Base-by-base conservation (phyloP, 2,329 filamentous ascomycete genomes). In the Fusarium sp. region DNA sequence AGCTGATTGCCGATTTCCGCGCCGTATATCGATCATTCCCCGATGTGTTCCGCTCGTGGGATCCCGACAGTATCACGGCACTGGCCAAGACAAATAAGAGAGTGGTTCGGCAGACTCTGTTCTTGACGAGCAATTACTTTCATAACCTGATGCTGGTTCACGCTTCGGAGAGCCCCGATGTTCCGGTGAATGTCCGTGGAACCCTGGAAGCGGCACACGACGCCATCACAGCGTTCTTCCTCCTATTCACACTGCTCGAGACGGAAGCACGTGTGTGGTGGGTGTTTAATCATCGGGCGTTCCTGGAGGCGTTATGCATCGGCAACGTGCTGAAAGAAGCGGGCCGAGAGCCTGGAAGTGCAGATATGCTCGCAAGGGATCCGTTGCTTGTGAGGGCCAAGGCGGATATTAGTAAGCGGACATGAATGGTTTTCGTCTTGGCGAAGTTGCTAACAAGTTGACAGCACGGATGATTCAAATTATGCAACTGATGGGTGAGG, bases 121-220 rank as follows among this genome's bases (percentile, higher is more conserved):
- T 95, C 79, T 84, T 95, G 33, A 93, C 91, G n/a, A 93, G 90
- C 81, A 95, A 95, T 79, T 95, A 94, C 83, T 94, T 92, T 82
- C 94, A 96, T 80, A 95, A 94, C 80, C 86, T 95, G 27, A 95
- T 95, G 93, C 85, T 95, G 11, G 89, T 95, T 22, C 92, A 95
- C 76, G 91, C 92, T 0, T 92, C 91, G 15, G 92, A 93, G 78
- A 91, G 92, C 72, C 81, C 87, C 0, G 89, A 90, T 78, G 88
- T 92, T 2, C 88, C 89, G 1, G 85, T 90, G 61, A 93, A 95
- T 79, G 86, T 93, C 20, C 86, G 91, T 20, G 92, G 90, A 6
- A 93, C 93, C 4, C 84, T 95, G 14, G 93, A 95, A 81, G 92
- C 93, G 0, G 93, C 93, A 0, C 91, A 94, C 76, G 92, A 93